These are phyloP conservation scores for Orbilia quercus DNA, from an alignment of 2,329 filamentous ascomycete species.

Conservation along the genomic window DNA sequence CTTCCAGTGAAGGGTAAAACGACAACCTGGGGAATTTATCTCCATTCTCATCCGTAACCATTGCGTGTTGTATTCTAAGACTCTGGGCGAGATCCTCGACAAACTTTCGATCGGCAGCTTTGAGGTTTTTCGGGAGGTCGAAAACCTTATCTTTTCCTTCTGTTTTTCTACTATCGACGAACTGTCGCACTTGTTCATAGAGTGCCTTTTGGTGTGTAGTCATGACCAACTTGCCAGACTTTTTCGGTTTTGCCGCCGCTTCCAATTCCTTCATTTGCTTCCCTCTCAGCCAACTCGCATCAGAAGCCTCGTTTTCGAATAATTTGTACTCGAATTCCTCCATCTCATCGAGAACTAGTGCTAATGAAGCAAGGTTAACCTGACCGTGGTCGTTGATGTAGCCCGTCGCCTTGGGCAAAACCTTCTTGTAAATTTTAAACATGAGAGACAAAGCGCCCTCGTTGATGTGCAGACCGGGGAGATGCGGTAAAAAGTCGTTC, in stretches of 20 bases:
- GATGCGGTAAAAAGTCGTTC: slow-evolving; percentile 97
- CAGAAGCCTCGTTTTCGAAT: slow-evolving; percentile 88
- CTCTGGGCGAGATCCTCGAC: slow-evolving; percentile 84
- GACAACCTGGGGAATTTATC: slow-evolving; percentile 74
- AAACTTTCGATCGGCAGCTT: slow-evolving; percentile 90
- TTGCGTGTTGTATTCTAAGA: slow-evolving; percentile 74
- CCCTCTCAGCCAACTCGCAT: slow-evolving; percentile 90
- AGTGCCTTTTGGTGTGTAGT: slow-evolving; percentile 83
- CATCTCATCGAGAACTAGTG: slow-evolving; percentile 81
- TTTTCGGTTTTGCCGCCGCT: slow-evolving; percentile 71
- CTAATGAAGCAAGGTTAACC: slow-evolving; percentile 85
- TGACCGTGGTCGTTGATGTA: slow-evolving; percentile 97
- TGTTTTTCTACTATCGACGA: slow-evolving; percentile 68
- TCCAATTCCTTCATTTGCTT: slow-evolving; percentile 80
- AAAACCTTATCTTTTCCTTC: slow-evolving; percentile 74
- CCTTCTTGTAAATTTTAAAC: slow-evolving; percentile 95
- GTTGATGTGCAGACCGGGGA: slow-evolving; percentile 97
- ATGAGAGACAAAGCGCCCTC: slow-evolving; percentile 96
- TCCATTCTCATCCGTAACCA: slow-evolving; percentile 72
- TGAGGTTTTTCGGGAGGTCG: slow-evolving; percentile 77
- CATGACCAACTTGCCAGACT: slow-evolving; percentile 75
- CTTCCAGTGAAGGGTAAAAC: slow-evolving; percentile 67
- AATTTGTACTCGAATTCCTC: slow-evolving; percentile 90
- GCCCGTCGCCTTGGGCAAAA: slow-evolving; percentile 85
- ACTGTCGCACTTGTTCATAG: slow-evolving; percentile 84